Conservation (phyloP, 1,284 basidiomycete species). For the Volvariella volvacea region DNA sequence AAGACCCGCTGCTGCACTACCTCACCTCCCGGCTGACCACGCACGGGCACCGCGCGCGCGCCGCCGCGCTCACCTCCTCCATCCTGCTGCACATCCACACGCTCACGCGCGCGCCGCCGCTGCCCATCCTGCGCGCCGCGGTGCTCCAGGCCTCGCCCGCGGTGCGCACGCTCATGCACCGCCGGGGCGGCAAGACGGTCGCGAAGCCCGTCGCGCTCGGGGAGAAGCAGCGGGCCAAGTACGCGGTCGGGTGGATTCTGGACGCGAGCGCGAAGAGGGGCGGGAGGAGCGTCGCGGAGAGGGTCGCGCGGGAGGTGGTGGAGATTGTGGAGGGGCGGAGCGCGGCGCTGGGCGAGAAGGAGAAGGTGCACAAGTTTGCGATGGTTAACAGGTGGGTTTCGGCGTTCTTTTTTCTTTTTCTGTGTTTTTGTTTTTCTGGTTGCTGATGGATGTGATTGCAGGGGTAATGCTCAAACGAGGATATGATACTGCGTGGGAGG, state of each 20-base stretch:
- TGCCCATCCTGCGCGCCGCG: slow-evolving; percentile 74
- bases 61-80: slow-evolving; percentile 49
- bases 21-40: slow-evolving; percentile 62
- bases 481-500: too few relatives aligned
- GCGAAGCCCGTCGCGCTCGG: slow-evolving; percentile 62
- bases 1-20: slow-evolving; percentile 73
- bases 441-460: too few relatives aligned
- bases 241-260: slow-evolving; percentile 64
- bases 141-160: slow-evolving; percentile 62
- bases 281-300: slow-evolving; percentile 52
- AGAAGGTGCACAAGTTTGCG: slow-evolving; percentile 60
- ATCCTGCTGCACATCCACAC: slow-evolving; percentile 69
- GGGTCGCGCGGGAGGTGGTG: slow-evolving; percentile 73
- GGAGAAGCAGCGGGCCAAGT: slow-evolving; percentile 70
- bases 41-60: slow-evolving; percentile 64
- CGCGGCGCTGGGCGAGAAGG: slow-evolving; percentile 53
- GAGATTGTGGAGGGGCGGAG: slow-evolving; percentile 55
- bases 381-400: slow-evolving; percentile 78
- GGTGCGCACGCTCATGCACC: slow-evolving; percentile 45
- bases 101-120: slow-evolving; percentile 65
- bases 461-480: too few relatives aligned
- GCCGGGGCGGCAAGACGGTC: slow-evolving; percentile 55
- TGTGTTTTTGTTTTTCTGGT: too few relatives aligned
- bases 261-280: slow-evolving; percentile 46
- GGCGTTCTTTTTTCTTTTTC: slow-evolving; percentile 4